Conservation (phyloP, 345 rosid species). For the Jatropha curcas region DNA sequence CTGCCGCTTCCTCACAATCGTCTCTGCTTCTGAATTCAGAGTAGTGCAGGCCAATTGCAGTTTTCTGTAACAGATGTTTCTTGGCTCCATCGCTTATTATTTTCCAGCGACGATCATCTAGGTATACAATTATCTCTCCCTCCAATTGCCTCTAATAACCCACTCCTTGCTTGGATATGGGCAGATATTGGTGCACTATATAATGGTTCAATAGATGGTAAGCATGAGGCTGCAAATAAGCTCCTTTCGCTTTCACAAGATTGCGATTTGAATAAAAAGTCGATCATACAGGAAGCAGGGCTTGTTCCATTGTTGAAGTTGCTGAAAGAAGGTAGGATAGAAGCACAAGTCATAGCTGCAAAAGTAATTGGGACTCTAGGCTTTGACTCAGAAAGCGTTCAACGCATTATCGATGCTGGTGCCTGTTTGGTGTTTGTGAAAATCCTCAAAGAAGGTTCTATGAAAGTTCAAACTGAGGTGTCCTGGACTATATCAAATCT, state of each 20-base stretch:
- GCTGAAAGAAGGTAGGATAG: slow-evolving; percentile 70
- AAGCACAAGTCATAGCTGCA: slow-evolving; percentile 79
- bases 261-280: slow-evolving; percentile 66
- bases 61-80: slow-evolving; percentile 84
- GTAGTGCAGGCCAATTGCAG: slow-evolving; percentile 69
- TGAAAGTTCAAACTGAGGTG: slow-evolving; percentile 77
- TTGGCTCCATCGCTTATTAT: slow-evolving; percentile 84
- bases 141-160: slow-evolving; percentile 90
- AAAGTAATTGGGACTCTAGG: slow-evolving; percentile 74
- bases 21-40: slow-evolving; percentile 77
- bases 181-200: slow-evolving; percentile 73
- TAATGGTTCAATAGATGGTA: slow-evolving; percentile 58
- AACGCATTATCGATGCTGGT: slow-evolving; percentile 60
- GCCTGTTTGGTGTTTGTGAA: slow-evolving; percentile 68
- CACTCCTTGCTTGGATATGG: slow-evolving; percentile 78
- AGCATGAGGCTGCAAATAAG: slow-evolving; percentile 71
- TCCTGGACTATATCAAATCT: slow-evolving; percentile 90
- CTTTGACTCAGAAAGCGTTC: slow-evolving; percentile 68
- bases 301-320: slow-evolving; percentile 68
- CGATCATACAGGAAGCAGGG: slow-evolving; percentile 85
- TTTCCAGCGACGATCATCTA: slow-evolving; percentile 55
- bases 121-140: slow-evolving; percentile 64
- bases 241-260: slow-evolving; percentile 77
- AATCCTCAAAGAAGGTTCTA: slow-evolving; percentile 83
- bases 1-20: slow-evolving; percentile 74